Percentiles rank a stretch among this genome's conserved stretches.
Evolutionary conservation across 2,329 filamentous ascomycete genomes (phyloP).

Genomic region (Paecilomyces dactylethromorphus): DNA sequence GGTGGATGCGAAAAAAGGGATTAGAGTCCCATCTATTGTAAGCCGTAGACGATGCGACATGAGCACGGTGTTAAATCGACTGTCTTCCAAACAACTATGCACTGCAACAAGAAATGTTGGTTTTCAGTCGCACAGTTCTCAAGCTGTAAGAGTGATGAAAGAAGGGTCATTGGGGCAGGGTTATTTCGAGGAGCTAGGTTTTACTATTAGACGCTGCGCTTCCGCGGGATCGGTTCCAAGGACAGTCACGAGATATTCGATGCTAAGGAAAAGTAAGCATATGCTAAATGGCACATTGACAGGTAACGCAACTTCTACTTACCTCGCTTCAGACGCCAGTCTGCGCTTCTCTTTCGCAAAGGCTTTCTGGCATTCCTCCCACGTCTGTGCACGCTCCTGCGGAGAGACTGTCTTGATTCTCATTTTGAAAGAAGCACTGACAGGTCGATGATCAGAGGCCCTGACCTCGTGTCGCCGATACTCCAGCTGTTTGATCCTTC

Average conservation of each 20-base stretch:
- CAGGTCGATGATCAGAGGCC: constrained; percentile 87
- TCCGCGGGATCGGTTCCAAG: constrained; percentile 51
- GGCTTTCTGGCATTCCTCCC: constrained; percentile 66
- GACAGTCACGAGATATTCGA: constrained; percentile 59
- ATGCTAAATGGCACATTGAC: neutral
- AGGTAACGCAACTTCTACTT: constrained; percentile 34
- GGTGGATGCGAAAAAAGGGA: neutral
- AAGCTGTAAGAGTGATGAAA: neutral
- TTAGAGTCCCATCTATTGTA: neutral
- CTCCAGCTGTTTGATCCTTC: constrained; percentile 77
- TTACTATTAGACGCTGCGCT: constrained; percentile 42
- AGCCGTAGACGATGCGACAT: neutral
- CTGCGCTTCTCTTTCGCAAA: constrained; percentile 67
- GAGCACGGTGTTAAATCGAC: neutral
- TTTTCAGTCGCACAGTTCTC: neutral
- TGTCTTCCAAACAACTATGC: neutral
- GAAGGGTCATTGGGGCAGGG: neutral
- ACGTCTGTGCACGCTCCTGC: constrained; percentile 57
- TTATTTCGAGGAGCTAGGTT: constrained; percentile 13
- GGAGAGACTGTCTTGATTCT: constrained; percentile 75
- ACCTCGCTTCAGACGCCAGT: constrained; percentile 71
- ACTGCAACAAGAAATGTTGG: neutral
- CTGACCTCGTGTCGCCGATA: constrained; percentile 85
- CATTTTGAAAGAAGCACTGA: constrained; percentile 77
- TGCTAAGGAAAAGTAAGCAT: constrained; percentile 33